phyloP scores from a whole-genome alignment of 768 basidiomycete species.

The Naganishia vaughanmartiniae region DNA sequence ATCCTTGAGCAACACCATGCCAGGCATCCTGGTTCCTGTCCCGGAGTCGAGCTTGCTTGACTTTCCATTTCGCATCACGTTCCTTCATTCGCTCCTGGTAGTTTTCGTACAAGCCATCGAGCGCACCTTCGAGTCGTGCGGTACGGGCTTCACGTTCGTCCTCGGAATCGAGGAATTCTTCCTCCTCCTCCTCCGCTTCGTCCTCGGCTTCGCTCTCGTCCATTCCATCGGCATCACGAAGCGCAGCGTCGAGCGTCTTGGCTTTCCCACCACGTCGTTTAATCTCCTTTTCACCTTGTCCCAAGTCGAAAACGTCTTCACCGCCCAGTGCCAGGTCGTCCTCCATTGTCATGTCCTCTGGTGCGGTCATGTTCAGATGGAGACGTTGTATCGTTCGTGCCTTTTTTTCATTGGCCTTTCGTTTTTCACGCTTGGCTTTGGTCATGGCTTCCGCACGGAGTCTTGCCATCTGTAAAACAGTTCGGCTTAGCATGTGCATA shows the following conservation, averaged over 20 bases:
- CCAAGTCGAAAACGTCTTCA: constrained; percentile 80
- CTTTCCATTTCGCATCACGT: constrained; percentile 81
- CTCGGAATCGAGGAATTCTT: constrained; percentile 56
- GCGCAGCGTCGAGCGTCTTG: constrained; percentile 55
- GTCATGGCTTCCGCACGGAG: constrained; percentile 69
- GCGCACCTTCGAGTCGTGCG: constrained; percentile 69
- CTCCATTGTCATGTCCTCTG: constrained; percentile 83
- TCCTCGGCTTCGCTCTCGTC: constrained; percentile 52
- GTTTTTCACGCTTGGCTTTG: constrained; percentile 73
- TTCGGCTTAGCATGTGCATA: not conserved
- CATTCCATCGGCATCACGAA: constrained; percentile 54
- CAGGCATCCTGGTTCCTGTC: constrained; percentile 75
- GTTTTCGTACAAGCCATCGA: constrained; percentile 82
- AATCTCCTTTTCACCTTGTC: constrained; percentile 59
- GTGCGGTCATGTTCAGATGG: constrained; percentile 96
- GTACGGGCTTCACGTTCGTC: constrained; percentile 65
- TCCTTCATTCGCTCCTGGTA: constrained; percentile 78
- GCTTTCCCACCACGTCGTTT: constrained; percentile 53
- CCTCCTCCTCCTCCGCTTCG: constrained; percentile 58
- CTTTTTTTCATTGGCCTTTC: constrained; percentile 83
- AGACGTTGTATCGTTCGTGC: constrained; percentile 83
- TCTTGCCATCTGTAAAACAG: constrained; percentile 66
- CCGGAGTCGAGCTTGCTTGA: constrained; percentile 70
- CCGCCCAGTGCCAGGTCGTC: constrained; percentile 68
- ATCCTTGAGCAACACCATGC: constrained; percentile 62